Evolutionary conservation across 148 eudicot genomes (phyloP).

Genomic region (Rheum nobile): DNA sequence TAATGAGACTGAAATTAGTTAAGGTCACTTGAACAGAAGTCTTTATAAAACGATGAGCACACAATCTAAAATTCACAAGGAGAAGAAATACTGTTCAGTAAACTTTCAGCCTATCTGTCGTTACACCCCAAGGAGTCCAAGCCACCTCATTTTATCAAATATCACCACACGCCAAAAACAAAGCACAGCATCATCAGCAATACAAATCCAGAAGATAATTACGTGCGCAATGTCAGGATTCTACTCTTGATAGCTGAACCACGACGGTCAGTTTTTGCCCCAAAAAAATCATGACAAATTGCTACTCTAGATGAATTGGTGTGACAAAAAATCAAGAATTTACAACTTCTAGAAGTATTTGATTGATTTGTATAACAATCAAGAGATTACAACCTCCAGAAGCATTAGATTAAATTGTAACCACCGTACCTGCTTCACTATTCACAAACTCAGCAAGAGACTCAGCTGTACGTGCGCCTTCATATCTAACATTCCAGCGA

Average conservation of each 20-base stretch:
- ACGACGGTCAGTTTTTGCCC: background rate
- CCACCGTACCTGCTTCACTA: conserved; percentile 60
- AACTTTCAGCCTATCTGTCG: background rate
- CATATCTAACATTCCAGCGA: conserved; percentile 43
- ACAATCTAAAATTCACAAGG: background rate
- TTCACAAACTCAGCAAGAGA: conserved; percentile 81
- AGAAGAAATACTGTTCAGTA: background rate
- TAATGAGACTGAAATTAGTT: background rate
- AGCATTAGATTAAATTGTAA: background rate
- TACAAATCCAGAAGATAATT: background rate
- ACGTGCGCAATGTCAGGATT: background rate
- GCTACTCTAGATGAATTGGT: background rate
- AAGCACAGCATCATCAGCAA: background rate
- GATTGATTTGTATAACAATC: background rate
- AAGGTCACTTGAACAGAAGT: background rate
- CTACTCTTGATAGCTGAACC: background rate
- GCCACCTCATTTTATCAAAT: background rate
- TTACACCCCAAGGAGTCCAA: conserved; percentile 24
- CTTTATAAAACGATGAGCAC: background rate
- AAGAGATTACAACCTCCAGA: background rate
- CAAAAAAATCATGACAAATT: background rate
- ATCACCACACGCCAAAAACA: background rate
- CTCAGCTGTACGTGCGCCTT: conserved; percentile 86
- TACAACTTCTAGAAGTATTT: background rate
- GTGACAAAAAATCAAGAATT: background rate